These are phyloP conservation scores for Picea abies DNA, from an alignment of 83 land plant species.

Conservation along the genomic window DNA sequence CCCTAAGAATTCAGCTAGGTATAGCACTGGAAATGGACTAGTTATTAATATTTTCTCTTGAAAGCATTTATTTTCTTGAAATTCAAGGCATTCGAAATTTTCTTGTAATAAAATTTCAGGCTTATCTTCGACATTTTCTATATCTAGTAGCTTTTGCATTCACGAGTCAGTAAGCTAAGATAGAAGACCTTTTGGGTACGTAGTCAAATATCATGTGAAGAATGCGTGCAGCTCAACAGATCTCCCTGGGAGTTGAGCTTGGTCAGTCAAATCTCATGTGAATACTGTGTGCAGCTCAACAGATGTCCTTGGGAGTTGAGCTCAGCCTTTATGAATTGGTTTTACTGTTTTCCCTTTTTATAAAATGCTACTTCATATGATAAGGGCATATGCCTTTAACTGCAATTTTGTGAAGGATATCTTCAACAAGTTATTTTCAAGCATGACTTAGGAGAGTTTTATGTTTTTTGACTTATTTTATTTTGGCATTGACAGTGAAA, in stretches of 20 bases:
- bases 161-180: neutral
- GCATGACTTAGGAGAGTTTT: neutral
- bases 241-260: neutral
- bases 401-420: neutral
- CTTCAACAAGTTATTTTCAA: neutral
- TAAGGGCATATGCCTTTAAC: neutral
- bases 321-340: neutral
- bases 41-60: too few species aligned
- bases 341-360: neutral
- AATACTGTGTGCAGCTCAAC: neutral
- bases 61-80: too few species aligned
- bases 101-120: neutral
- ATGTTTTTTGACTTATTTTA: neutral
- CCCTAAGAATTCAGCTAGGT: too few species aligned
- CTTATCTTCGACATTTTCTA: neutral
- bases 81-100: neutral
- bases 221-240: neutral
- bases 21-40: too few species aligned
- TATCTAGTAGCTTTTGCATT: neutral
- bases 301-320: neutral
- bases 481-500: conserved; percentile 68
- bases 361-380: neutral
- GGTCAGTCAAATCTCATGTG: neutral
- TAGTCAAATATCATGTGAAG: neutral
- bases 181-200: neutral